These are phyloP conservation scores for Spergularia bocconei DNA, from an alignment of 148 eudicot species.

Conservation along the genomic window DNA sequence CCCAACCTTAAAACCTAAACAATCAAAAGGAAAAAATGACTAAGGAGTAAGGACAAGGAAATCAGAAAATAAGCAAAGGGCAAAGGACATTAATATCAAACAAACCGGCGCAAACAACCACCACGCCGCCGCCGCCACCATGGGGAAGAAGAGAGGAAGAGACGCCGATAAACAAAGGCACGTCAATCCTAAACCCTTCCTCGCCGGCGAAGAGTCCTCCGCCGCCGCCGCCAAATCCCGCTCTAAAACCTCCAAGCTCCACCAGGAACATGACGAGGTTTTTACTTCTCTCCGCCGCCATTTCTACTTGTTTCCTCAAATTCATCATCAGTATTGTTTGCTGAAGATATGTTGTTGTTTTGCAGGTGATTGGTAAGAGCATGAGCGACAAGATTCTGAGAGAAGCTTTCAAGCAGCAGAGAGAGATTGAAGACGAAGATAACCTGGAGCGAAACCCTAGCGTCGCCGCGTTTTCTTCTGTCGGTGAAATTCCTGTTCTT, in stretches of 20 bases:
- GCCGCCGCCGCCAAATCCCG: constrained; percentile 42
- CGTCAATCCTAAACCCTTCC: constrained; percentile 62
- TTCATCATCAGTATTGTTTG: not conserved
- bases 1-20: too few species aligned
- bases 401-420: constrained; percentile 79
- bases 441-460: constrained; percentile 31
- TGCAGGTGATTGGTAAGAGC: constrained; percentile 53
- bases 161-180: constrained; percentile 19
- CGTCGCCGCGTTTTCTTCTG: constrained; percentile 21
- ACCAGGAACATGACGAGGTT: constrained; percentile 57
- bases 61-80: too few species aligned
- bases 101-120: too few species aligned
- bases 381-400: constrained; percentile 74
- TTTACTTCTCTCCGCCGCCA: too few species aligned
- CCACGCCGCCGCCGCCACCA: not conserved
- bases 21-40: too few species aligned
- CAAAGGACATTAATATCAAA: too few species aligned
- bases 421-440: constrained; percentile 67
- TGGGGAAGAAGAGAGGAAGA: constrained; percentile 56
- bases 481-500: constrained; percentile 10
- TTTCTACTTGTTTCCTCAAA: not conserved
- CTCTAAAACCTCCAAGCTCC: constrained; percentile 49
- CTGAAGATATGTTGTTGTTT: not conserved
- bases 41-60: too few species aligned
- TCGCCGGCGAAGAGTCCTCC: constrained; percentile 33